These are phyloP conservation scores for Knufia fluminis DNA, from an alignment of 2,329 filamentous ascomycete species.

Conservation along the genomic window DNA sequence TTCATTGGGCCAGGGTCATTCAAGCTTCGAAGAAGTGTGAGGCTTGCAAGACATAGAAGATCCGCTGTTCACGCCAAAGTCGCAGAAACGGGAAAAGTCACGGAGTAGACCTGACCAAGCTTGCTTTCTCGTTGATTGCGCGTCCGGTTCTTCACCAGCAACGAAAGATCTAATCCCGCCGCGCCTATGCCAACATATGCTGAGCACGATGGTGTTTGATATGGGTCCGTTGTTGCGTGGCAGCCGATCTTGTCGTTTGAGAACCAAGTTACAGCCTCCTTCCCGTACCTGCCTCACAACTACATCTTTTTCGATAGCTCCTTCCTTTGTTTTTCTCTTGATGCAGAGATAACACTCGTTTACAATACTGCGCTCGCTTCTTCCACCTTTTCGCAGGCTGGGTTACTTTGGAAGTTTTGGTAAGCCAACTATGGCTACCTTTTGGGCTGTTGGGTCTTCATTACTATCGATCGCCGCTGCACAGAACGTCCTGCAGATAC, in stretches of 20 bases:
- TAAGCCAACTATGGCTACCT: constrained; percentile 6
- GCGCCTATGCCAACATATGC: neutral
- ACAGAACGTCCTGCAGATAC: constrained; percentile 3
- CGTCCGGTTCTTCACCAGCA: constrained; percentile 1
- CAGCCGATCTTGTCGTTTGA: neutral
- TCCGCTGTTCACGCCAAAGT: neutral
- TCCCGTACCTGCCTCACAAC: neutral
- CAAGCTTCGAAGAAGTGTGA: neutral
- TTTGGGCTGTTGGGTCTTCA: constrained; percentile 6
- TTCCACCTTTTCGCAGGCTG: neutral
- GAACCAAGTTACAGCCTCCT: neutral
- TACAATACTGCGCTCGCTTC: neutral
- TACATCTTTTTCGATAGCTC: neutral
- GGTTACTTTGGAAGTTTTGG: neutral
- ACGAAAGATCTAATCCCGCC: neutral
- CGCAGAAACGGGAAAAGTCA: neutral
- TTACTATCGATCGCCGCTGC: constrained; percentile 9
- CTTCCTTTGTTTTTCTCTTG: constrained; percentile 1
- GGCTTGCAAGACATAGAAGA: neutral
- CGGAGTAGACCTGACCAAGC: no score
- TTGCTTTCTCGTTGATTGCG: constrained; percentile 5
- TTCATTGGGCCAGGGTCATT: neutral
- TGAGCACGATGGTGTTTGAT: neutral
- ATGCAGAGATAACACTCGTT: constrained; percentile 6
- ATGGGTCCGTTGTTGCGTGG: neutral